A percentile compares a stretch with the other conserved stretches of the same genome.
phyloP scores from a whole-genome alignment of 371 early-diverging fungal species.

The Apophysomyces sp. region DNA sequence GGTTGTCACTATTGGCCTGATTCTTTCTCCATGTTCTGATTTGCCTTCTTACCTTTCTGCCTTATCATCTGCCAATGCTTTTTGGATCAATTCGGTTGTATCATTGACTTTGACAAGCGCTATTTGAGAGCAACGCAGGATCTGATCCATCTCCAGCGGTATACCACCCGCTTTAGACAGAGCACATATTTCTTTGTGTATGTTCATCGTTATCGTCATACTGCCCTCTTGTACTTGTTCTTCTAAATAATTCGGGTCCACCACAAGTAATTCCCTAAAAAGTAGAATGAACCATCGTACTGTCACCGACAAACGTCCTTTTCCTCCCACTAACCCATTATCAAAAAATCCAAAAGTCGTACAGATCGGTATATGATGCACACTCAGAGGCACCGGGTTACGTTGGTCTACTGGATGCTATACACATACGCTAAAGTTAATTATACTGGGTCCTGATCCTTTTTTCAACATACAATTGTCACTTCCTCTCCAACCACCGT shows the following conservation, averaged over 20 bases:
- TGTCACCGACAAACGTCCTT: background rate
- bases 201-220: conserved; percentile 88
- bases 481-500: conserved; percentile 90
- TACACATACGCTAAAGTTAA: background rate
- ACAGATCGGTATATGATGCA: conserved; percentile 94
- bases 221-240: conserved; percentile 80
- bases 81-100: conserved; percentile 69
- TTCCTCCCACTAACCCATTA: conserved; percentile 82
- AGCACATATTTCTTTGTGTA: conserved; percentile 90
- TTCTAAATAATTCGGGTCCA: conserved; percentile 86
- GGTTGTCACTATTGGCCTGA: no score
- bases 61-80: conserved; percentile 58
- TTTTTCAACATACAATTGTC: conserved; percentile 67
- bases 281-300: background rate
- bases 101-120: conserved; percentile 75
- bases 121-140: conserved; percentile 75
- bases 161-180: conserved; percentile 92
- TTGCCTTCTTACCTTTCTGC: conserved; percentile 15
- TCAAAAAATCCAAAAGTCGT: conserved; percentile 90
- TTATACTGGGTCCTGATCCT: background rate
- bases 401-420: conserved; percentile 86
- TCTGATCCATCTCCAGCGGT: conserved; percentile 64
- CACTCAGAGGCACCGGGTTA: conserved; percentile 88
- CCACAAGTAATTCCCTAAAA: conserved; percentile 67
- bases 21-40: no score